Conservation (phyloP, 345 rosid species). For the sweet orange (Citrus sinensis) region DVS_A1.0 CM039162.1:9394001-9394500, state of each 20-base stretch:
- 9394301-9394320: conserved; percentile 54
- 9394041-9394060: conserved; percentile 74
- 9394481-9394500: too few relatives aligned
- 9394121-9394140: conserved; percentile 59
- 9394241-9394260: conserved; percentile 65
- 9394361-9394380: conserved; percentile 64
- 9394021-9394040: conserved; percentile 65
- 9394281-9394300: conserved; percentile 55
- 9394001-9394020: conserved; percentile 75
- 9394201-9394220: conserved; percentile 38
- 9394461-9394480: too few relatives aligned
- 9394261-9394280: conserved; percentile 68
- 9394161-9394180: conserved; percentile 45
- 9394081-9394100: conserved; percentile 71
- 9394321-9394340: conserved; percentile 62
- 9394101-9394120: conserved; percentile 68
- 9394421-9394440: neutral
- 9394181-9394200: conserved; percentile 25
- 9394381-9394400: conserved; percentile 66
- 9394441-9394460: too few relatives aligned
- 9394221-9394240: conserved; percentile 57
- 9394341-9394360: conserved; percentile 67
- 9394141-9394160: conserved; percentile 52
- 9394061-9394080: conserved; percentile 68
- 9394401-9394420: conserved; percentile 28